Conservation (phyloP, 83 land plant genomes). For the Diphasiastrum complanatum region DNA sequence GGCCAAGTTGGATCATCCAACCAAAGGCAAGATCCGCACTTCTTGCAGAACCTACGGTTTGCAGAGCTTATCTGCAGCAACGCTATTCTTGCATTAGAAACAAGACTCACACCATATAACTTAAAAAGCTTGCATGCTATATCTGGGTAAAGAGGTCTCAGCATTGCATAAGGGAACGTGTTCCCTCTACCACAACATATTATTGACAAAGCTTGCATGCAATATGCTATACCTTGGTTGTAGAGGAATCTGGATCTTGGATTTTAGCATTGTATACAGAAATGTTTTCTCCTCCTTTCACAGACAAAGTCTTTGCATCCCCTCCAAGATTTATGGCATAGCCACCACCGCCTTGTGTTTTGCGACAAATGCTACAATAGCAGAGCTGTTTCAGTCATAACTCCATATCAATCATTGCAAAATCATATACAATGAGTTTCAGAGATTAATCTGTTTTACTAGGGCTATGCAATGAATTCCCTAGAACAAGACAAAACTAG, state of each 20-base stretch:
- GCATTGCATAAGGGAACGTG: too few relatives aligned
- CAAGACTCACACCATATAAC: neutral
- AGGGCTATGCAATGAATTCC: neutral
- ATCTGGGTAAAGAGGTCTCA: too few relatives aligned
- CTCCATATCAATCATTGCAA: neutral
- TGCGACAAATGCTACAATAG: slow-evolving; percentile 16
- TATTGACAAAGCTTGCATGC: neutral
- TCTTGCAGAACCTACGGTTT: slow-evolving; percentile 24
- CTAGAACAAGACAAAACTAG: neutral
- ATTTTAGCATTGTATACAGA: slow-evolving; percentile 19
- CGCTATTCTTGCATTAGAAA: too few relatives aligned
- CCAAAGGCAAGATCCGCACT: slow-evolving; percentile 25
- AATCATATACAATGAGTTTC: neutral
- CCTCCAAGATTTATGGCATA: slow-evolving; percentile 19
- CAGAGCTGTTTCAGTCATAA: slow-evolving; percentile 4
- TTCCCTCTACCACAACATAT: too few relatives aligned
- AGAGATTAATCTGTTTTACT: neutral
- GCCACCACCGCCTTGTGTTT: slow-evolving; percentile 13
- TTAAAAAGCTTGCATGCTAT: too few relatives aligned
- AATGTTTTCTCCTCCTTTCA: slow-evolving; percentile 21
- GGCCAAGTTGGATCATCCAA: slow-evolving; percentile 29
- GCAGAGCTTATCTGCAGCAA: slow-evolving; percentile 18
- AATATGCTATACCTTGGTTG: slow-evolving; percentile 5
- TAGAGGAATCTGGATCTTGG: slow-evolving; percentile 10
- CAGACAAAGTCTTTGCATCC: slow-evolving; percentile 6